Evolutionary conservation across 2,329 filamentous ascomycete species (phyloP), one percentile per base, ranked within the genome.

Genomic region (Bipolaris oryzae): DNA sequence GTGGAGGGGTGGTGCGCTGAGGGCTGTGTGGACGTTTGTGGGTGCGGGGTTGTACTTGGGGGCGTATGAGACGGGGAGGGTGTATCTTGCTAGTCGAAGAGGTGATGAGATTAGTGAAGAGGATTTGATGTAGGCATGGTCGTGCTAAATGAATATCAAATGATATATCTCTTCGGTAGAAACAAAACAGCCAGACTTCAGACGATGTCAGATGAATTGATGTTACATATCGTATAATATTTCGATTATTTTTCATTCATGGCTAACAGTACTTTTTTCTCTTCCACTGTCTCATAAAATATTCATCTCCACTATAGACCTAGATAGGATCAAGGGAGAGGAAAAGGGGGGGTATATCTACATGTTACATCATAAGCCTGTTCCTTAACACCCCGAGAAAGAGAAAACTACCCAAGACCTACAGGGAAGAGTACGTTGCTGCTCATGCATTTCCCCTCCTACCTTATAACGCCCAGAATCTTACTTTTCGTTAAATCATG

Each of bases 41-140:
- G 91, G 92, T 0, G 89, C 89, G 71, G 92, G 92, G 3, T 77
- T 96, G 53, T 96, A 96, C 80, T 78, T 96, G 39, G 91, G 91
- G 21, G 89, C 90, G 41, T 96, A 96, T 76, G 92, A 96, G 75
- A 88, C 87, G 62, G 89, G 90, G 9, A 87, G 91, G 70, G 74
- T 81, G 9, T 82, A 78, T 61, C 57, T 83, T 37, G 80, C 80
- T 2, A 69, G 68, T 7, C 67, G 80, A 58, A 70, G 80, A 57
- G 80, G 80, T 3, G 78, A 79, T 28, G 58, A 69, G 7, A 61
- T 79, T 2, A 70, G 78, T 48, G 75, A 72, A 34, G 68, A 59
- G 18, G 71, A 74, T 3, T 47, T 74, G 20, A 3, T 72, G 33
- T 73, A 54, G 18, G 4, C 1, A 9, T 28, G 25, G 9, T 31